These are phyloP conservation scores for Heritiera fomes DNA, from an alignment of 345 rosid genomes.

Conservation along the genomic window DNA sequence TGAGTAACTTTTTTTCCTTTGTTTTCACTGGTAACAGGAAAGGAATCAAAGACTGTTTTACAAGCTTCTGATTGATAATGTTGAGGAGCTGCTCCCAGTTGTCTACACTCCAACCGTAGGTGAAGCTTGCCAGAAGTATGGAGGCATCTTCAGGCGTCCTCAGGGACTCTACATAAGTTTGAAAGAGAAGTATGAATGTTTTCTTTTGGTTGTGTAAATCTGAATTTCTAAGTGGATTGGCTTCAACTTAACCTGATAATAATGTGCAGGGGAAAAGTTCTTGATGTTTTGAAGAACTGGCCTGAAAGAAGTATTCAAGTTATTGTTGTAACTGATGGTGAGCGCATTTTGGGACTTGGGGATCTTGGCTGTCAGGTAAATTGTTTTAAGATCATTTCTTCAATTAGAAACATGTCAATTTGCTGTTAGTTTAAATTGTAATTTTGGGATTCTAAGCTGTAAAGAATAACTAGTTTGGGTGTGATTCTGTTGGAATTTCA, in stretches of 20 bases:
- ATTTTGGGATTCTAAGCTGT: neutral
- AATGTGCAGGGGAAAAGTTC: conserved; percentile 71
- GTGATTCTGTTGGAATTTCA: conserved; percentile 21
- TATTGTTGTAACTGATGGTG: conserved; percentile 94
- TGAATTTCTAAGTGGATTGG: neutral
- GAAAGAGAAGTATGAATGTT: conserved; percentile 68
- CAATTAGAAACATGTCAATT: neutral
- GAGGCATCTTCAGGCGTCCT: conserved; percentile 89
- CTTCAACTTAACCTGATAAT: neutral
- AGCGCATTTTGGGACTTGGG: conserved; percentile 90
- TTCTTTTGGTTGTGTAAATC: neutral
- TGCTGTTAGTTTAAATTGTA: neutral
- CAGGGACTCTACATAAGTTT: conserved; percentile 94
- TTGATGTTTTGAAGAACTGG: conserved; percentile 92
- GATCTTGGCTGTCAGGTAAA: conserved; percentile 98
- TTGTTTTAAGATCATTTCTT: neutral
- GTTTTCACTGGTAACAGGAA: conserved; percentile 49
- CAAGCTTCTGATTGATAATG: conserved; percentile 82
- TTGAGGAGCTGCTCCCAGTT: conserved; percentile 87
- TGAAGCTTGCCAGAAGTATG: conserved; percentile 95
- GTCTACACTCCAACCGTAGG: conserved; percentile 97
- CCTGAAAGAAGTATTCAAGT: conserved; percentile 84
- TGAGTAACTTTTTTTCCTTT: neutral
- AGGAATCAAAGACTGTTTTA: conserved; percentile 85
- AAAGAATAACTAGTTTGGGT: neutral